Conservation (phyloP, 192 early-diverging fungal genomes). For the Chytriomyces sp. region DNA sequence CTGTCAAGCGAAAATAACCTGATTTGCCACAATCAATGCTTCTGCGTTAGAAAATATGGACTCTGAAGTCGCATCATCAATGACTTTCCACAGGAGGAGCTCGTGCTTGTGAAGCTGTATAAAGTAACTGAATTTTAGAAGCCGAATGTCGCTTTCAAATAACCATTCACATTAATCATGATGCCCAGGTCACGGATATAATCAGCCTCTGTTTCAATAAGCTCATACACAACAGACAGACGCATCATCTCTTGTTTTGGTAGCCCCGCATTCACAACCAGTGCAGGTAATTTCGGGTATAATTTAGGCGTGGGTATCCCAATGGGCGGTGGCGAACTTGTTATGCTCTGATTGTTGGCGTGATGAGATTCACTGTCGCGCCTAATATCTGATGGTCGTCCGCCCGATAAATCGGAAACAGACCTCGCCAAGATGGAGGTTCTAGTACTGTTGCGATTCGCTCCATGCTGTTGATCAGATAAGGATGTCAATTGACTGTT, state of each 20-base stretch:
- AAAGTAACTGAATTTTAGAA: neutral
- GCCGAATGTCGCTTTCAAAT: neutral
- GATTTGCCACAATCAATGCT: conserved; percentile 50
- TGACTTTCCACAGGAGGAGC: conserved; percentile 39
- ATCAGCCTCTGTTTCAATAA: conserved; percentile 63
- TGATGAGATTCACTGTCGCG: neutral
- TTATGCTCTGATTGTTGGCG: neutral
- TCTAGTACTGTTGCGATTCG: neutral
- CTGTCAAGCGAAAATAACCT: conserved; percentile 27
- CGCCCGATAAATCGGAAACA: neutral
- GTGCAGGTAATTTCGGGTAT: conserved; percentile 54
- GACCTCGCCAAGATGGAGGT: neutral
- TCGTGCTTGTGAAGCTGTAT: conserved; percentile 51
- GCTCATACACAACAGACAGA: conserved; percentile 57
- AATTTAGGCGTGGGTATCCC: conserved; percentile 28
- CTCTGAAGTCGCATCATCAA: conserved; percentile 48
- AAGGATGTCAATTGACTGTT: neutral
- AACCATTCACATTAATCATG: conserved; percentile 51
- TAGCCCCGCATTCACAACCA: conserved; percentile 43
- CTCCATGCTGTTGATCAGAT: neutral
- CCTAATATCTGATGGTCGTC: neutral
- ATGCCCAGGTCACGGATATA: conserved; percentile 54
- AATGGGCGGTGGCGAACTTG: conserved; percentile 8
- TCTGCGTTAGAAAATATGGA: conserved; percentile 57
- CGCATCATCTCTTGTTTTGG: conserved; percentile 59